Evolutionary conservation across 2,329 filamentous ascomycete genomes (phyloP).

Genomic region (Epichloe gansuensis): DNA sequence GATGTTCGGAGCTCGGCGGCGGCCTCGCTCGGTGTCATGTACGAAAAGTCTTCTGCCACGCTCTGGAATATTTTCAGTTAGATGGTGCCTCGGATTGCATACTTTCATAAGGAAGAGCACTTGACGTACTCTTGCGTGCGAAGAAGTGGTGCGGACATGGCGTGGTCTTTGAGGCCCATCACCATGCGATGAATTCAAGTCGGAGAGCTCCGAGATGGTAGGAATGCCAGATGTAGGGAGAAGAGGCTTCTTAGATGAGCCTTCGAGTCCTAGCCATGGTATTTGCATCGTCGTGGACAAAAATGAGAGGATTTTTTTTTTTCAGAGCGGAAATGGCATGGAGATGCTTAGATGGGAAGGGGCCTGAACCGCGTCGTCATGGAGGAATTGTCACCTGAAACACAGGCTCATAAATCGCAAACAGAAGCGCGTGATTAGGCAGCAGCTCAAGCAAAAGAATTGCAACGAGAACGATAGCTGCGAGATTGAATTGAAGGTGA

Average conservation of each 20-base stretch:
- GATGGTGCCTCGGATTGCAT: not conserved
- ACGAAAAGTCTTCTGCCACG: slow-evolving; percentile 48
- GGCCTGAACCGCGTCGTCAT: slow-evolving; percentile 8
- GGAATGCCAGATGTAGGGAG: slow-evolving; percentile 24
- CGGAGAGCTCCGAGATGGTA: slow-evolving; percentile 17
- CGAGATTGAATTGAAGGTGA: not conserved
- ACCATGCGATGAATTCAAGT: slow-evolving; percentile 12
- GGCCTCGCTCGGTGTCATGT: slow-evolving; percentile 66
- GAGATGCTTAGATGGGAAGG: slow-evolving; percentile 8
- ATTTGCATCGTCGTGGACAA: slow-evolving; percentile 23
- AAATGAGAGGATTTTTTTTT: slow-evolving; percentile 6
- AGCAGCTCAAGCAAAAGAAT: not conserved
- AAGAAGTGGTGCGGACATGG: slow-evolving; percentile 38
- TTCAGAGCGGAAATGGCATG: slow-evolving; percentile 3
- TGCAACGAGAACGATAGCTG: not conserved
- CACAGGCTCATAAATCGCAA: not conserved
- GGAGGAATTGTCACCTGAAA: not conserved
- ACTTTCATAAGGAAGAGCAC: not conserved
- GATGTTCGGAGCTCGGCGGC: slow-evolving; percentile 71
- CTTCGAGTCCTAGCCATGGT: slow-evolving; percentile 23
- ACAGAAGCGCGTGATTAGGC: no score
- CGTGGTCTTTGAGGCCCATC: slow-evolving; percentile 19
- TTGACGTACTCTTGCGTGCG: slow-evolving; percentile 39
- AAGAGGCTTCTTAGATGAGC: slow-evolving; percentile 19
- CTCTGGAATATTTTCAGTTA: slow-evolving; percentile 22